These are phyloP conservation scores for Rhododendron williamsianum DNA, from an alignment of 148 eudicot species.

Conservation along the genomic window DNA sequence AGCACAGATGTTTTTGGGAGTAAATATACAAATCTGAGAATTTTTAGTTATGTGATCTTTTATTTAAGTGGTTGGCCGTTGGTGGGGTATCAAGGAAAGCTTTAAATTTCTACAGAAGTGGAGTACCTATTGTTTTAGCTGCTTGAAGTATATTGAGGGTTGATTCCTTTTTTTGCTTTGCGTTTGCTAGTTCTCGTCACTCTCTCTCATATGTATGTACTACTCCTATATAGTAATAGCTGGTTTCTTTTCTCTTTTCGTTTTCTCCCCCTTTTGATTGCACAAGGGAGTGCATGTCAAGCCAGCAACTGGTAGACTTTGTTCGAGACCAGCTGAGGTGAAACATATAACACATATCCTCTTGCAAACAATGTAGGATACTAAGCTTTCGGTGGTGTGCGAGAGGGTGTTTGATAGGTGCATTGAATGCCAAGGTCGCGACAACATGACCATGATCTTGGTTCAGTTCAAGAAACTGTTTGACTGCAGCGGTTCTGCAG, in stretches of 20 bases:
- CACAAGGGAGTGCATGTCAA: conserved; percentile 82
- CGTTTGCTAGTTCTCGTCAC: background rate
- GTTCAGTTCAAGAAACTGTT: too few species aligned
- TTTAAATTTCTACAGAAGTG: too few species aligned
- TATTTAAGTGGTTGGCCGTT: too few species aligned
- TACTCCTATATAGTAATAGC: background rate
- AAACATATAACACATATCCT: background rate
- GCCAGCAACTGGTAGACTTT: conserved; percentile 55
- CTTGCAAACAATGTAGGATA: conserved; percentile 34
- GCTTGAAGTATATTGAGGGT: too few species aligned
- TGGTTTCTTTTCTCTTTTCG: background rate
- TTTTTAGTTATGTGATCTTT: too few species aligned
- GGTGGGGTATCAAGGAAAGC: too few species aligned
- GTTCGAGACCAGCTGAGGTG: conserved; percentile 33
- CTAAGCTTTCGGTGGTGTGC: conserved; percentile 46
- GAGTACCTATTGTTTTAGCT: too few species aligned
- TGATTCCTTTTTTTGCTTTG: too few species aligned
- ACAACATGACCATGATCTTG: too few species aligned
- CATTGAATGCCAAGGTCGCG: conserved; percentile 20
- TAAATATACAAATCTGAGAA: too few species aligned
- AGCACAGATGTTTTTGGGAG: too few species aligned
- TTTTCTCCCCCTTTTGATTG: background rate
- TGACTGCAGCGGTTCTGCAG: too few species aligned
- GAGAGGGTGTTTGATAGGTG: conserved; percentile 55
- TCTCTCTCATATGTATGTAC: background rate